Base-by-base conservation (phyloP, 805 yeast species). In the Candida insectalens region DNA sequence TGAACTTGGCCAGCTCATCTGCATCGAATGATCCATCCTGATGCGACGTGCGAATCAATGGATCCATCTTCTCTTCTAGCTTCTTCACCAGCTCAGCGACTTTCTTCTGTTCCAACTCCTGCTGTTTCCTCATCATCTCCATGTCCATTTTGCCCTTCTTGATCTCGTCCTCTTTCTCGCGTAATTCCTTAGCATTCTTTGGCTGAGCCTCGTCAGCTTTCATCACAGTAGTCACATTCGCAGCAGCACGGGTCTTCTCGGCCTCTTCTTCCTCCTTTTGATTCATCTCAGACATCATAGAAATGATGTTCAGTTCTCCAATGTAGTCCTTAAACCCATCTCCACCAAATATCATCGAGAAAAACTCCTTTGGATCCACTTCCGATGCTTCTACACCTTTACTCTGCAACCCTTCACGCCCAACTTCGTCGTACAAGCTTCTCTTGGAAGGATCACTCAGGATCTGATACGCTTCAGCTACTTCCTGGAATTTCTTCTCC, bases 301-400 rank as follows among this genome's bases (percentile, higher is more conserved):
- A 75, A 50, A 92, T 57, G 53, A 88, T 65, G 19, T 87, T 72
- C 40, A 87, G 60, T 53, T 92, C 95, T 4, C 98, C 98, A 46
- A 89, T 83, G 68, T 87, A 79, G 32, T 79, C 77, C 22, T 65
- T 70, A 57, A 88, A 87, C 2, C 92, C 94, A 36, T 82, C 94
- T 32, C 96, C 96, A 29, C 96, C 96, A 57, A 87, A 78, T 38
- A 79, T 77, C 61, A 68, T 68, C 4, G 78, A 65, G 51, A 78
- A 79, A 45, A 77, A 75, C 49, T 78, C 85, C 27, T 72, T 64
- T 2, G 89, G 83, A 52, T 81, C 89, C 44, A 76, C 85, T 41
- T 77, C 83, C 6, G 35, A 35, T 1, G 83, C 81, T 20, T 77
- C 71, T 12, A 81, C 78, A 15, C 56, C 58, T 6, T 39, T 41